phyloP scores from a whole-genome alignment of 1,284 basidiomycete genomes.

The Trichosporon sp. region DNA sequence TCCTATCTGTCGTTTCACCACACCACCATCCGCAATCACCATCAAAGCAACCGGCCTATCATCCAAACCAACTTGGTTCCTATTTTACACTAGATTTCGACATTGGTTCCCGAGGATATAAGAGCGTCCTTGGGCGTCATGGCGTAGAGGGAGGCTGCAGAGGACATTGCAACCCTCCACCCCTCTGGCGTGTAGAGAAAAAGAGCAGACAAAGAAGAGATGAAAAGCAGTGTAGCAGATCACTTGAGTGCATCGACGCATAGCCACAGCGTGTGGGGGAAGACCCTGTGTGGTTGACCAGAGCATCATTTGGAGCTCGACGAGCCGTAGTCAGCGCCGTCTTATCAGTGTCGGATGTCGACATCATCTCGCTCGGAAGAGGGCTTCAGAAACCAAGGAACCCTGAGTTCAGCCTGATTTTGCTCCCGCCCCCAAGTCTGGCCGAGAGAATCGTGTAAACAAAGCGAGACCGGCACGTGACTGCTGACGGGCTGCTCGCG shows the following conservation, averaged over 20 bases:
- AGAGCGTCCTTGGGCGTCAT: conserved; percentile 8
- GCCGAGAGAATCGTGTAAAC: neutral
- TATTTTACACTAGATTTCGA: conserved; percentile 21
- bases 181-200: conserved; percentile 17
- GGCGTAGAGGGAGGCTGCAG: conserved; percentile 12
- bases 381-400: neutral
- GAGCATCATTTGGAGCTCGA: no score
- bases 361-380: neutral
- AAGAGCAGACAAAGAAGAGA: conserved; percentile 15
- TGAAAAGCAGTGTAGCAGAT: conserved; percentile 14
- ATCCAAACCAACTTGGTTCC: conserved; percentile 20
- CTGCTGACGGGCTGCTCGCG: neutral
- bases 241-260: neutral
- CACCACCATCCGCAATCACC: conserved; percentile 5
- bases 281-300: neutral
- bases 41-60: conserved; percentile 8
- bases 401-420: neutral
- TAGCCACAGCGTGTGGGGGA: neutral
- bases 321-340: neutral
- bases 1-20: neutral
- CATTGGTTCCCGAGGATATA: conserved; percentile 10
- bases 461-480: neutral
- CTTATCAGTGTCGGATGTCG: neutral
- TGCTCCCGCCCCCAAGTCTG: neutral
- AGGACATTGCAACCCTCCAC: conserved; percentile 16